Base-by-base conservation (phyloP, 169 alveolate species). In the Plasmodium yoelii region DNA sequence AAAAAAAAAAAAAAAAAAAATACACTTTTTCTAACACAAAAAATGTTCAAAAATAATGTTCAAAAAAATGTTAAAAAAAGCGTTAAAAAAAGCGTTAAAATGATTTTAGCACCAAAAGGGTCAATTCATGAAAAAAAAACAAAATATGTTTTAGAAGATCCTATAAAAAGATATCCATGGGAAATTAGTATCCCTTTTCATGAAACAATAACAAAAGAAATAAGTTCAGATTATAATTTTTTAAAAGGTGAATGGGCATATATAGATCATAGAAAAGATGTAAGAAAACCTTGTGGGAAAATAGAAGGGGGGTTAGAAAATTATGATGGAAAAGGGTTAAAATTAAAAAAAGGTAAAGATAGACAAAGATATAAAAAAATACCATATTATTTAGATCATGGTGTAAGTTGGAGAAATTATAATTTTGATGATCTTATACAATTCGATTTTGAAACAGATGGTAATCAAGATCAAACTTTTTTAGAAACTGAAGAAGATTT, bases 231-330 rank as follows among this genome's bases (percentile, higher is more conserved):
- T 44, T 94, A 94, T 60, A 75, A 74, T 15, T 94, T 94, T 69
- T 56, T 94, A 55, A 94, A 89, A 73, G 73, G 87, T 69, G 95
- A 94, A 12, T 94, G 96, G 96, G 96, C 94, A 24, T 94, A 94
- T 69, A 57, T 75, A 46, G 95, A 94, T 73, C 94, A 92, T 51
- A 73, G 88, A 47, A 56, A 26, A 56, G 96, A 94, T 90, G 91
- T 93, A 9, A 44, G 87, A 44, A 93, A 91, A 72, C 89, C 95
- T 47, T 87, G 95, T 34, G 96, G 96, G 55, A 91, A 92, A 15
- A 47, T 94, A 39, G 95, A 92, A 82, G 96, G 96, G 26, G 96
- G 96, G 9, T 51, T 89, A 24, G 93, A 89, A 47, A 94, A 94
- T 72, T 94, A 94, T 77, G 92, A 92, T 51, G 96, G 96, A 2